These are phyloP conservation scores for Spergularia azorica DNA, from an alignment of 179 eudicot genomes.

Conservation along the genomic window DNA sequence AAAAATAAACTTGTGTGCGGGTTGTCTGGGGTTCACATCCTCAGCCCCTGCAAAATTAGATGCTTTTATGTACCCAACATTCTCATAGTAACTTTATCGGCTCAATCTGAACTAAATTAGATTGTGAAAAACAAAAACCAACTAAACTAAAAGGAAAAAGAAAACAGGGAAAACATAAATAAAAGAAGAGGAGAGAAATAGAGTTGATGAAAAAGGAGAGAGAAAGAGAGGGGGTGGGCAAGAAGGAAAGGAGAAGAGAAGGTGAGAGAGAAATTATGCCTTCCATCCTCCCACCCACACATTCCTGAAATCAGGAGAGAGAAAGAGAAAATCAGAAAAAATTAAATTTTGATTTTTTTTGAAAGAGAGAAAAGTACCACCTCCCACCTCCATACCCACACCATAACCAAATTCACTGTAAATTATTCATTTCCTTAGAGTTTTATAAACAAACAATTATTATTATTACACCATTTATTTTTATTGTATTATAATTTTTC, in stretches of 20 bases:
- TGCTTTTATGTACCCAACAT: no score
- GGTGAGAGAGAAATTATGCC: slow-evolving; percentile 19
- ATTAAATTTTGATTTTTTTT: no score
- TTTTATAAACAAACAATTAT: no score
- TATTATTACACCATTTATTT: not conserved
- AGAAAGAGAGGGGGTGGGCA: not conserved
- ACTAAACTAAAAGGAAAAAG: no score
- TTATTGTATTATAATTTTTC: not conserved
- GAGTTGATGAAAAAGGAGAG: not conserved
- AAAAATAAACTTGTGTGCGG: no score
- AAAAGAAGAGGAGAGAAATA: no score
- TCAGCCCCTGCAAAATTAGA: no score
- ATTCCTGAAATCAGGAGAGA: slow-evolving; percentile 11
- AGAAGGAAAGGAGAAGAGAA: not conserved
- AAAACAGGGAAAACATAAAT: no score
- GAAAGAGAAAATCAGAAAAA: slow-evolving; percentile 1
- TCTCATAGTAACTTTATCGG: no score
- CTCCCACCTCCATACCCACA: slow-evolving; percentile 4
- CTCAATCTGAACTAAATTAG: no score
- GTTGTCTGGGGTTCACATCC: no score
- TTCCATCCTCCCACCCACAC: slow-evolving; percentile 36
- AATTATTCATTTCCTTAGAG: not conserved
- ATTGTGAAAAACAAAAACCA: no score
- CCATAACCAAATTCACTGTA: not conserved
- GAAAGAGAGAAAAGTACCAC: not conserved